A percentile compares a stretch with the other conserved stretches of the same genome.
These are phyloP conservation scores for Colletotrichum neosansevieriae DNA, from an alignment of 2,329 filamentous ascomycete species.

Conservation along the genomic window DNA sequence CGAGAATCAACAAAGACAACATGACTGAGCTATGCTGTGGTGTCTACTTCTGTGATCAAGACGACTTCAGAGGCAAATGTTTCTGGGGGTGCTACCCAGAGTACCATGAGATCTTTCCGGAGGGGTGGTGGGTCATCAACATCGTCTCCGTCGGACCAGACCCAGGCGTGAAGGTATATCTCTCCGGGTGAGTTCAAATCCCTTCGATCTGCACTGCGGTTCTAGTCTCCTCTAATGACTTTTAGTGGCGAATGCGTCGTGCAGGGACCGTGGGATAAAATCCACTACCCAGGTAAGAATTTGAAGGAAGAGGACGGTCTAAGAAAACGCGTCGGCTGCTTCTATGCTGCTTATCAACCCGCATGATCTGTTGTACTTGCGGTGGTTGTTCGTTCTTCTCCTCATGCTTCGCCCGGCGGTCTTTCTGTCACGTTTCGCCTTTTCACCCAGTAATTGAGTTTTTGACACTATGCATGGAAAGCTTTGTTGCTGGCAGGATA, in stretches of 20 bases:
- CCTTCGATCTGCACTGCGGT: too few relatives aligned
- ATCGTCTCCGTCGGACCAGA: slow-evolving; percentile 3
- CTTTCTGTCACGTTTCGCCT: too few relatives aligned
- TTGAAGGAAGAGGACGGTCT: background rate
- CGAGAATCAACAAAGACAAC: background rate
- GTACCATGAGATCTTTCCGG: background rate
- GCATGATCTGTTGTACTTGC: too few relatives aligned
- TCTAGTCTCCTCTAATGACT: background rate
- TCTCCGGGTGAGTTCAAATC: background rate
- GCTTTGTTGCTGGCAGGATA: too few relatives aligned
- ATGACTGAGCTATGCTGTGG: background rate
- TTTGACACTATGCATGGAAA: too few relatives aligned
- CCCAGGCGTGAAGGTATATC: background rate
- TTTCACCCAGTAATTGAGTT: too few relatives aligned
- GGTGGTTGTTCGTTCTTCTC: too few relatives aligned
- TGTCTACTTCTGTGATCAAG: background rate
- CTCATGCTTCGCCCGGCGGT: too few relatives aligned
- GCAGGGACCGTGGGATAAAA: background rate
- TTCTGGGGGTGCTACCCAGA: slow-evolving; percentile 7
- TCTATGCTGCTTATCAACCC: slow-evolving; percentile 1
- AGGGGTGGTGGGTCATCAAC: background rate
- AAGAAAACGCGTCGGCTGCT: background rate
- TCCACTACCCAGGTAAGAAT: background rate
- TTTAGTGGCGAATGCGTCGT: background rate
- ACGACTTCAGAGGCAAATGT: background rate